Conservation (phyloP, 306 rosid genomes). For the Pueraria montana region DNA sequence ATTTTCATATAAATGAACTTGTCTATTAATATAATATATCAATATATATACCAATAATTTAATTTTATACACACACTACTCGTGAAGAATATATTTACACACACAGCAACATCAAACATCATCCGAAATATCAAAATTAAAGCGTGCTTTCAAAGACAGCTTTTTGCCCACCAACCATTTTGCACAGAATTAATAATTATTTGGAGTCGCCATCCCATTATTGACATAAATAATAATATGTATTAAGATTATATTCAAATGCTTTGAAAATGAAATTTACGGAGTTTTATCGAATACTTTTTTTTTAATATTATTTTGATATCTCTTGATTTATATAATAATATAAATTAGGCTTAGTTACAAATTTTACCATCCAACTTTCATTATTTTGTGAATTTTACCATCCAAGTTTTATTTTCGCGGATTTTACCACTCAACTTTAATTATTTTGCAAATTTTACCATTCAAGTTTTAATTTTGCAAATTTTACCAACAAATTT, state of each 20-base stretch:
- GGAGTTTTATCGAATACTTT: not conserved
- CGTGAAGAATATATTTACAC: not conserved
- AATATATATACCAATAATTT: not conserved
- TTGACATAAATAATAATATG: constrained; percentile 30
- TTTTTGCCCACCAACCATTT: constrained; percentile 44
- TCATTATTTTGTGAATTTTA: too few species aligned
- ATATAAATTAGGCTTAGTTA: too few species aligned
- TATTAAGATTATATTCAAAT: not conserved
- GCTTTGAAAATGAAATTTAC: not conserved
- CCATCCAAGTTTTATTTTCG: too few species aligned
- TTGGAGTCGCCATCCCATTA: constrained; percentile 45
- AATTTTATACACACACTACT: not conserved
- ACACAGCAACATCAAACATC: not conserved
- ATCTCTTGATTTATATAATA: not conserved
- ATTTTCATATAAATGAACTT: not conserved
- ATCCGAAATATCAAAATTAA: constrained; percentile 3
- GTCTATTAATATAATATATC: not conserved
- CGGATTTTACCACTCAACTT: too few species aligned
- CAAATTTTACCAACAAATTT: too few species aligned
- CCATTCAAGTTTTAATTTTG: too few species aligned
- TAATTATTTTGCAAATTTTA: too few species aligned
- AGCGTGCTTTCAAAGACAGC: constrained; percentile 44
- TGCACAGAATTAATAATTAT: constrained; percentile 31
- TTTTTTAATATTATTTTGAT: not conserved
- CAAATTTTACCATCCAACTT: too few species aligned